phyloP scores from a whole-genome alignment of 257 asterid species.

The Schizonepeta tenuifolia region DNA sequence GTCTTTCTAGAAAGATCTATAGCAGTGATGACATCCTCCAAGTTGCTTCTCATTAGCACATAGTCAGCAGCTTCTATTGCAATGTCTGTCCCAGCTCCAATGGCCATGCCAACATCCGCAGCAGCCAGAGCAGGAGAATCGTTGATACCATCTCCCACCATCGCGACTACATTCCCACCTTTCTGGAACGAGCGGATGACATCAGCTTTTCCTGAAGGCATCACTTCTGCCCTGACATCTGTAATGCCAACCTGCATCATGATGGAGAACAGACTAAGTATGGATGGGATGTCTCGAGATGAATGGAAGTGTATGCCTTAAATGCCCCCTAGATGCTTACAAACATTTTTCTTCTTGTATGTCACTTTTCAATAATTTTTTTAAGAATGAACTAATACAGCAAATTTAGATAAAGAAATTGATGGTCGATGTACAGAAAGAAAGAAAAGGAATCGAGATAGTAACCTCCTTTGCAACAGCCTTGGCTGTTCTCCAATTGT shows the following conservation, averaged over 20 bases:
- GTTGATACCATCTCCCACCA: conserved; percentile 99
- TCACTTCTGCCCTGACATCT: conserved; percentile 94
- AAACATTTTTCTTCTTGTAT: too few relatives aligned
- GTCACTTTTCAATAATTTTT: neutral
- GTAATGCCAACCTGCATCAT: conserved; percentile 80
- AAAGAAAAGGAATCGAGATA: conserved; percentile 25
- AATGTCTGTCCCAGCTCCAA: conserved; percentile 98
- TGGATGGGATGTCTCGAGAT: too few relatives aligned
- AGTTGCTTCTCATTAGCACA: conserved; percentile 85
- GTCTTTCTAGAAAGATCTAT: conserved; percentile 95
- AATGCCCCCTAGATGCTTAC: too few relatives aligned
- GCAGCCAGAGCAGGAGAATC: conserved; percentile 99
- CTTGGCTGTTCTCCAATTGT: conserved; percentile 96
- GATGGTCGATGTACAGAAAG: neutral
- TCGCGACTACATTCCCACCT: conserved; percentile 81
- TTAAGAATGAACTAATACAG: neutral
- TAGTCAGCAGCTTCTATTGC: conserved; percentile 99
- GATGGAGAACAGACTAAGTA: neutral
- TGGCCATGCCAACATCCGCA: conserved; percentile 99
- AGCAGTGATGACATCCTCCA: conserved; percentile 96
- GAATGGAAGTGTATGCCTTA: too few relatives aligned
- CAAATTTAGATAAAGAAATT: neutral
- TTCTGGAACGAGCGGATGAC: conserved; percentile 81
- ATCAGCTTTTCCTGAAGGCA: conserved; percentile 99
- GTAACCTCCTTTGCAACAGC: conserved; percentile 97